Percentiles rank a stretch among this genome's conserved stretches.
Conservation (phyloP, 2,329 filamentous ascomycete genomes). For the Talaromyces sp. region DNA sequence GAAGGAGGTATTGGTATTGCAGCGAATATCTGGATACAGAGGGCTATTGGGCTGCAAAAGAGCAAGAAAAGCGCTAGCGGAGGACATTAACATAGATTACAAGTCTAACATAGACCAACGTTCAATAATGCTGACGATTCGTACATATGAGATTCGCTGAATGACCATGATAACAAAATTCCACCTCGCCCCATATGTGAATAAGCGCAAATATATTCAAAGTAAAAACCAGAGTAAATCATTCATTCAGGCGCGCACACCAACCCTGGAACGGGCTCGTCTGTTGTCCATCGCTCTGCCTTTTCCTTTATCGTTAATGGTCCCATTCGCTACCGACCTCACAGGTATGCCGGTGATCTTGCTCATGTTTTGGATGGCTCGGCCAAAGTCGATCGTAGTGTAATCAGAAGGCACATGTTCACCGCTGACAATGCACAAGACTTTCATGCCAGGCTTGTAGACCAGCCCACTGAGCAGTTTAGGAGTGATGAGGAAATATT, state of each 20-base stretch:
- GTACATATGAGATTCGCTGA: neutral
- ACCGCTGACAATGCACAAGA: conserved; percentile 89
- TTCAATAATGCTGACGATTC: neutral
- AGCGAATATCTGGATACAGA: conserved; percentile 48
- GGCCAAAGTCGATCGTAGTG: conserved; percentile 30
- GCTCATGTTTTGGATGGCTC: conserved; percentile 30
- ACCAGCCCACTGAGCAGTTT: conserved; percentile 81
- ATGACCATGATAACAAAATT: neutral
- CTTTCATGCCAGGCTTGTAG: conserved; percentile 86
- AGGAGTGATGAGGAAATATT: conserved; percentile 96
- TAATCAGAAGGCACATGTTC: conserved; percentile 51
- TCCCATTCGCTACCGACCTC: neutral
- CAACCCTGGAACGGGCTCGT: neutral
- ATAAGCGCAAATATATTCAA: neutral
- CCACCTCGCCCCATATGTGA: neutral
- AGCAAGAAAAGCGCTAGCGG: conserved; percentile 35
- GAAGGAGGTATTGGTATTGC: conserved; percentile 41
- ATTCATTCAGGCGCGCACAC: neutral
- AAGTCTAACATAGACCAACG: neutral
- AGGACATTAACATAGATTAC: neutral
- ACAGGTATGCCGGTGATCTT: conserved; percentile 18
- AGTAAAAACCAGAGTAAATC: neutral
- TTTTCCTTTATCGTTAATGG: neutral
- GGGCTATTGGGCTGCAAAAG: conserved; percentile 43
- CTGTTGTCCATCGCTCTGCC: neutral